These are phyloP conservation scores for Gardenia jasminoides DNA, from an alignment of 257 asterid species.

Conservation along the genomic window DNA sequence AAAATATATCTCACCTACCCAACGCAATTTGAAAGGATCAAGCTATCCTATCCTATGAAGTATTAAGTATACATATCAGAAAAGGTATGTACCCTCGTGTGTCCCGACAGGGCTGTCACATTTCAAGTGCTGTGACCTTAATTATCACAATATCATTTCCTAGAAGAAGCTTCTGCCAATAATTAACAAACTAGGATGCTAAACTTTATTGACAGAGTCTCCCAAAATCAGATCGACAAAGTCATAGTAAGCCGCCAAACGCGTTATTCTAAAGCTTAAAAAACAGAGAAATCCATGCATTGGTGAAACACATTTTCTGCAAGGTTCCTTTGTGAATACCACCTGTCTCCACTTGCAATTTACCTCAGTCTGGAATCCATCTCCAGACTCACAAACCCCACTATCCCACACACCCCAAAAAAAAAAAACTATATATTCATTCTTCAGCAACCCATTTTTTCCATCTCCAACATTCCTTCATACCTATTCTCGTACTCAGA, in stretches of 20 bases:
- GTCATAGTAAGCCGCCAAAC: background rate
- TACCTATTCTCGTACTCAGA: background rate
- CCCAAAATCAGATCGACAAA: background rate
- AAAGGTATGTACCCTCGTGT: no score
- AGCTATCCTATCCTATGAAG: no score
- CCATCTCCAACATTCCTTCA: background rate
- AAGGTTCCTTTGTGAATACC: background rate
- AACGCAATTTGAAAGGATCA: no score
- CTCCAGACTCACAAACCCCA: no score
- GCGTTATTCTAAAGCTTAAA: background rate
- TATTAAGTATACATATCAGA: no score
- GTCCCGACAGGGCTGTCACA: background rate
- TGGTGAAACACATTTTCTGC: background rate
- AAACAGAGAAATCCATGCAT: background rate
- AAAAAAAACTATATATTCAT: background rate
- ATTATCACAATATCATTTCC: background rate
- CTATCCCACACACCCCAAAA: no score
- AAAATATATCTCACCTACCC: no score
- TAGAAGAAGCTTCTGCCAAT: background rate
- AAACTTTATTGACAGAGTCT: background rate
- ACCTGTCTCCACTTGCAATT: background rate
- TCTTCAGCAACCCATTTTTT: background rate
- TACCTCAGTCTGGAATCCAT: background rate
- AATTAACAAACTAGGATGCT: background rate
- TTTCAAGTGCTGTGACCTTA: background rate